phyloP scores from a whole-genome alignment of 495 filamentous ascomycete species.

The Cercophora samala region DNA sequence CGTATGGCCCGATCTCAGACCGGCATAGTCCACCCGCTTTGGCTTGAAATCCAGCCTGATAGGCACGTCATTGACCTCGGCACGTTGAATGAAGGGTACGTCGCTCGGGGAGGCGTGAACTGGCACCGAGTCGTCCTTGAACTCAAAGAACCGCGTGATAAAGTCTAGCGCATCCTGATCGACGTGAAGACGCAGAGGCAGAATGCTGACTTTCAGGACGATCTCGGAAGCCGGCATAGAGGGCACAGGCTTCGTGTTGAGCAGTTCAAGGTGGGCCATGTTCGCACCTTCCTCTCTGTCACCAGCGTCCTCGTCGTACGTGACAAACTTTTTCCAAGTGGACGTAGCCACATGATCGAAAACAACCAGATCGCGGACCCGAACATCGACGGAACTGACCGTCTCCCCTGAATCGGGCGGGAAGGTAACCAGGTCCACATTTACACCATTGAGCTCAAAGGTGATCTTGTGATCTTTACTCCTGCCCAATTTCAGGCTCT shows the following conservation, averaged over 20 bases:
- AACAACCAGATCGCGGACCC: conserved; percentile 78
- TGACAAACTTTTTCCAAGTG: conserved; percentile 97
- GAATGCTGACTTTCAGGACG: conserved; percentile 76
- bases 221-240: conserved; percentile 86
- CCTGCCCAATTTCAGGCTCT: conserved; percentile 69
- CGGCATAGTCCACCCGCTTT: conserved; percentile 90
- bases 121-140: conserved; percentile 73
- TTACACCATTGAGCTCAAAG: conserved; percentile 85
- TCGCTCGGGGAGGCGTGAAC: conserved; percentile 57
- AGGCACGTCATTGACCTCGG: conserved; percentile 77
- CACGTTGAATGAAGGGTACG: conserved; percentile 83
- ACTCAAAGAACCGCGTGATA: conserved; percentile 94
- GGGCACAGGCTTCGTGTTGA: conserved; percentile 80
- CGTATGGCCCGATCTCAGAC: conserved; percentile 93
- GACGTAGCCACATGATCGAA: conserved; percentile 94
- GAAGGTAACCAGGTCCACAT: conserved; percentile 78
- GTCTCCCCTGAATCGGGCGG: conserved; percentile 75
- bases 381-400: conserved; percentile 78
- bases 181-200: conserved; percentile 89
- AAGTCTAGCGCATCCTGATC: conserved; percentile 99
- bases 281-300: conserved; percentile 77
- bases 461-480: conserved; percentile 94
- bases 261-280: conserved; percentile 85
- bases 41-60: conserved; percentile 96
- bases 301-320: conserved; percentile 83